Base-by-base conservation (phyloP, 2,329 filamentous ascomycete species). In the Aspergillus fumigatiaffinis region DNA sequence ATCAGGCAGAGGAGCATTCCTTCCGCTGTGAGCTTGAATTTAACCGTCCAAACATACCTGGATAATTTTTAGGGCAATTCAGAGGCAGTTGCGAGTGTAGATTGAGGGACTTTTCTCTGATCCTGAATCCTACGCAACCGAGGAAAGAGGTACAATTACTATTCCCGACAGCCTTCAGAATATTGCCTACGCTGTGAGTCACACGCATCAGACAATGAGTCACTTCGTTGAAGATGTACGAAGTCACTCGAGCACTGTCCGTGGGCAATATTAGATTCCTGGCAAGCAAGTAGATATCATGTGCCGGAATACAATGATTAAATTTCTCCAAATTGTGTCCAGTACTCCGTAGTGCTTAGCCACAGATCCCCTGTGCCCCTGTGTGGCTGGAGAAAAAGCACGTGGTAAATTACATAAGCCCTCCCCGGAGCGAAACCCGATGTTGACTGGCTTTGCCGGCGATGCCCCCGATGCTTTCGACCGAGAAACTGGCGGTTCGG, bases 201-300 rank as follows among this genome's bases (percentile, higher is more conserved):
- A 52, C 56, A 38, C 50, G 61, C 68, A 70, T 70, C 49, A 62
- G 62, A 57, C 21, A 56, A 25, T 50, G 5, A 41, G 38, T 9
- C 17, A 29, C 12, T 23, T 38, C 17, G 48, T 28, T 25, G 21
- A 47, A 17, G 44, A 14, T 25, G 44, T 25, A 21, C 44, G 5
- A 47, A 25, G 21, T 47, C 23, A 47, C 44, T 25, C 21, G 14
- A 23, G 44, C 21, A 7, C 21, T 25, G 21, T 47, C 14, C 10
- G 12, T 26, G 44, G 21, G 44, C 21, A 25, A 26, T 23, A 47
- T 25, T 25, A 12, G 14, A 21, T 23, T 9, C 21, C n/a, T 47
- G 32, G 5, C 14, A 38, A 38, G 32, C 14, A 35, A 47, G 20
- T 26, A 21, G 20, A 21, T 23, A 14, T 47, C 44, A 14, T 25